Percentiles rank a stretch among this genome's conserved stretches.
These are phyloP conservation scores for Cudoniella acicularis DNA, from an alignment of 495 filamentous ascomycete genomes.

Conservation along the genomic window DNA sequence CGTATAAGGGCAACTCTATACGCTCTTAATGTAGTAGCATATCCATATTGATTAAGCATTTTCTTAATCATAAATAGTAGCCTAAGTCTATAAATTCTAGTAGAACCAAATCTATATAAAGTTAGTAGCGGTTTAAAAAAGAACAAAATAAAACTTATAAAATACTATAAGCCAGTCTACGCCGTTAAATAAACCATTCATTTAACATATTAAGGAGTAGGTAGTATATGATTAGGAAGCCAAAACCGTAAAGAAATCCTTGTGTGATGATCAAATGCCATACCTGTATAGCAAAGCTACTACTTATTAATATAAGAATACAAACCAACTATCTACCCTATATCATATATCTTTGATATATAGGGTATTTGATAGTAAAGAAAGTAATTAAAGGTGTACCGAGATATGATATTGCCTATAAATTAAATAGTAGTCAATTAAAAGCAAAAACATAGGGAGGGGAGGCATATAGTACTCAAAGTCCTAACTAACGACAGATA, in stretches of 20 bases:
- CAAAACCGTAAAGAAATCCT: slow-evolving; percentile 49
- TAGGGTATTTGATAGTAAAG: not conserved
- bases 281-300: slow-evolving; percentile 42
- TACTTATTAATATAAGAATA: slow-evolving; percentile 33
- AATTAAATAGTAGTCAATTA: not conserved
- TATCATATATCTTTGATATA: slow-evolving; percentile 4
- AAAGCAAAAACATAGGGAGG: not conserved
- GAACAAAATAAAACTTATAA: slow-evolving; percentile 39
- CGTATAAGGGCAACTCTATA: slow-evolving; percentile 27
- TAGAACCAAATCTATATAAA: slow-evolving; percentile 20
- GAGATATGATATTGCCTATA: slow-evolving; percentile 10
- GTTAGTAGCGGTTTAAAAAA: slow-evolving; percentile 9
- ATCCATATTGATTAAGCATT: slow-evolving; percentile 40
- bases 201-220: slow-evolving; percentile 49
- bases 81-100: slow-evolving; percentile 29
- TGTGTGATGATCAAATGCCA: slow-evolving; percentile 47
- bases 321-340: slow-evolving; percentile 1
- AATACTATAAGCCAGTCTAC: slow-evolving; percentile 55
- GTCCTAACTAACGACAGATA: slow-evolving; percentile 41
- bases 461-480: slow-evolving; percentile 33
- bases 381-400: slow-evolving; percentile 29
- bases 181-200: slow-evolving; percentile 52
- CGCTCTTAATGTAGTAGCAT: slow-evolving; percentile 33
- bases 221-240: slow-evolving; percentile 43
- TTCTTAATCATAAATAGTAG: slow-evolving; percentile 48